phyloP scores from a whole-genome alignment of 345 rosid species.

The Eucalyptus decipiens region DNA sequence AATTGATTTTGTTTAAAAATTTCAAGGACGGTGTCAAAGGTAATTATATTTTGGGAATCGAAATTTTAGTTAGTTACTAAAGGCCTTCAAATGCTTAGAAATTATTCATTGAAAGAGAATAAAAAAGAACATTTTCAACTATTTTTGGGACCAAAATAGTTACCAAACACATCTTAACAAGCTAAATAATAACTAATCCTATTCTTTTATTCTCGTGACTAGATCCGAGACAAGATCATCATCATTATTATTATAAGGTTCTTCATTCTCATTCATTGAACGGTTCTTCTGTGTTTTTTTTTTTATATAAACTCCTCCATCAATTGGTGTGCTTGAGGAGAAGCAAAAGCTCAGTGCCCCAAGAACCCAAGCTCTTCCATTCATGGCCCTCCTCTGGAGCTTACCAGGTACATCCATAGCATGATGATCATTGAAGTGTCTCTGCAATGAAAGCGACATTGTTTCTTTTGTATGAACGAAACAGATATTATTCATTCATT shows the following conservation, averaged over 20 bases:
- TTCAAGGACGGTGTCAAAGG: too few species aligned
- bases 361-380: background rate
- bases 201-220: too few species aligned
- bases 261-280: background rate
- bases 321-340: background rate
- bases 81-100: accelerated
- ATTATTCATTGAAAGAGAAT: accelerated
- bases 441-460: background rate
- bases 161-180: accelerated
- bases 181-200: too few species aligned
- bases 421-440: background rate
- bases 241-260: background rate
- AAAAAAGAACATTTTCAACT: accelerated
- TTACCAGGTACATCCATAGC: background rate
- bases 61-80: accelerated
- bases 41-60: too few species aligned
- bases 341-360: background rate
- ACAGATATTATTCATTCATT: background rate
- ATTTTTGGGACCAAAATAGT: accelerated
- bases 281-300: background rate
- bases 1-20: too few species aligned
- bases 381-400: background rate
- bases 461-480: background rate
- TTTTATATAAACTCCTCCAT: background rate
- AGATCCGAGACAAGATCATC: too few species aligned